These are phyloP conservation scores for Capronia epimyces DNA, from an alignment of 2,329 filamentous ascomycete genomes.

Conservation along the genomic window DNA sequence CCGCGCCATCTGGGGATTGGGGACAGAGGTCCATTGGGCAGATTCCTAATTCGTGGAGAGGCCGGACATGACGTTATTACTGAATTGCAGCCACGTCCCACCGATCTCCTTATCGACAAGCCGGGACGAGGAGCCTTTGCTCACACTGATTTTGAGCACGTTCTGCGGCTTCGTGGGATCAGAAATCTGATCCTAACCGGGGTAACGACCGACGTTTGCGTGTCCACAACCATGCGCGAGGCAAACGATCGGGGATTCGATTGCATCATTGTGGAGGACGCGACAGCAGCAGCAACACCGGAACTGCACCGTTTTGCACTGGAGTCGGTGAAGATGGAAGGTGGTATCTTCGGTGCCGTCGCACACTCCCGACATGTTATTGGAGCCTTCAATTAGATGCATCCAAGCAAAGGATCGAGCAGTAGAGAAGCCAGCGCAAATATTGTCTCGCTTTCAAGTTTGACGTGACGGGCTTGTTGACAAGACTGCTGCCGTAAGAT, in stretches of 20 bases:
- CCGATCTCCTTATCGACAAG: constrained; percentile 52
- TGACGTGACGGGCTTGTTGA: background rate
- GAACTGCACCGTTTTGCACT: constrained; percentile 40
- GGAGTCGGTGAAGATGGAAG: constrained; percentile 45
- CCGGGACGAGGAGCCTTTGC: constrained; percentile 51
- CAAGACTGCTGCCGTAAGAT: background rate
- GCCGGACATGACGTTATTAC: constrained; percentile 53
- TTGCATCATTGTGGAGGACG: constrained; percentile 49
- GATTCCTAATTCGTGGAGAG: constrained; percentile 55
- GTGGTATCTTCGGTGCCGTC: constrained; percentile 42
- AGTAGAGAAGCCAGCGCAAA: background rate
- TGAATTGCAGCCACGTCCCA: constrained; percentile 47
- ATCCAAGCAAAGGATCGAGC: background rate
- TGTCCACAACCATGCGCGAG: constrained; percentile 52
- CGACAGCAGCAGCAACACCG: constrained; percentile 40
- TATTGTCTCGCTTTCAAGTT: too few relatives aligned
- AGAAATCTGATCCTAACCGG: constrained; percentile 51
- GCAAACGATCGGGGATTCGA: constrained; percentile 54
- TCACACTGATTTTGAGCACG: constrained; percentile 51
- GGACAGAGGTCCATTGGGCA: constrained; percentile 50
- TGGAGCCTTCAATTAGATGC: constrained; percentile 14
- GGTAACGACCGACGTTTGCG: constrained; percentile 53
- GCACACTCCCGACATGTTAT: constrained; percentile 38
- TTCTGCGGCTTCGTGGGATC: constrained; percentile 48
- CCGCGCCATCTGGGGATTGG: constrained; percentile 48